Conservation (phyloP, 306 rosid species). For the Styphnolobium japonicum region DNA sequence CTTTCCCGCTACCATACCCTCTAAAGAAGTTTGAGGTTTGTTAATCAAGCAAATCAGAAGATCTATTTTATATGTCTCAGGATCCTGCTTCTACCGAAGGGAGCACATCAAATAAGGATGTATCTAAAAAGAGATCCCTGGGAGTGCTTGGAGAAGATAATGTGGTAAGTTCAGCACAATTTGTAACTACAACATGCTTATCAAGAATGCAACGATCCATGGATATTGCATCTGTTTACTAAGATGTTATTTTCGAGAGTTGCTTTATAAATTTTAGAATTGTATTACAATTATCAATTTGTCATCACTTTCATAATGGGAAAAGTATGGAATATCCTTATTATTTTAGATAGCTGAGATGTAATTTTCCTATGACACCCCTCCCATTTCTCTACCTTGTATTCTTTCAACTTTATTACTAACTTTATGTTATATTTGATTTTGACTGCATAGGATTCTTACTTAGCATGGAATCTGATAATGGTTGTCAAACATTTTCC, state of each 20-base stretch:
- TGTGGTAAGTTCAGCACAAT: constrained; percentile 44
- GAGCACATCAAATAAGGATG: constrained; percentile 42
- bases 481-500: background rate
- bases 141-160: constrained; percentile 36
- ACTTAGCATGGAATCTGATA: background rate
- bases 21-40: background rate
- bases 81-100: constrained; percentile 53
- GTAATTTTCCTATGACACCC: background rate
- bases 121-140: constrained; percentile 48
- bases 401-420: background rate
- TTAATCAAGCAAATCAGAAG: constrained; percentile 8
- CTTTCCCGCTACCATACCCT: constrained; percentile 2
- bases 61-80: constrained; percentile 39
- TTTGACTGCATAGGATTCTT: background rate
- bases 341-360: constrained; percentile 6
- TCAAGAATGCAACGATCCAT: constrained; percentile 10
- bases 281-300: background rate
- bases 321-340: background rate
- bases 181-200: constrained; percentile 4
- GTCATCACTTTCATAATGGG: background rate
- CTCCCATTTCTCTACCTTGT: background rate
- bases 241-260: background rate
- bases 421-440: background rate
- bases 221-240: background rate
- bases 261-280: background rate